Evolutionary conservation across 306 rosid species (phyloP).

Genomic region (Glycine latifolia): DNA sequence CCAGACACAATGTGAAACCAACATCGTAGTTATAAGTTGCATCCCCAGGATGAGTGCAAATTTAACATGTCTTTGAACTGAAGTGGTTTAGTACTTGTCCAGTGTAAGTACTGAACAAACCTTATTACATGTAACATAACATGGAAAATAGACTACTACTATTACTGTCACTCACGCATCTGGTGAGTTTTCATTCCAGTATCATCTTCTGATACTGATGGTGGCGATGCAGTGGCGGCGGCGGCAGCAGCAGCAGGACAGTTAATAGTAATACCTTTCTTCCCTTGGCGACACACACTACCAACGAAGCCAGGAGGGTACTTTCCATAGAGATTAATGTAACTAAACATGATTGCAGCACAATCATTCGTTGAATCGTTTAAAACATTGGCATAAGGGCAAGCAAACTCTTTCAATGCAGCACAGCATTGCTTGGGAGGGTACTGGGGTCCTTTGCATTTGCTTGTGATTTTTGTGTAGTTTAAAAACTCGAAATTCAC

Average conservation of each 20-base stretch:
- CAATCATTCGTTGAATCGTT: slow-evolving; percentile 83
- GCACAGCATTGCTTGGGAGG: slow-evolving; percentile 63
- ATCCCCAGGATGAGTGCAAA: too few species aligned
- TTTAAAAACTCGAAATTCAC: slow-evolving; percentile 88
- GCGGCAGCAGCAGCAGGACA: slow-evolving; percentile 63
- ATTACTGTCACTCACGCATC: too few species aligned
- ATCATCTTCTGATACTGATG: slow-evolving; percentile 52
- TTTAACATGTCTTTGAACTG: too few species aligned
- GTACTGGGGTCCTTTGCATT: slow-evolving; percentile 90
- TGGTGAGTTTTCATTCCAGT: slow-evolving; percentile 1
- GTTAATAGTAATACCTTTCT: not conserved
- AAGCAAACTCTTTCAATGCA: slow-evolving; percentile 78
- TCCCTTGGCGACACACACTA: slow-evolving; percentile 73
- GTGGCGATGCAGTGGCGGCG: slow-evolving; percentile 50
- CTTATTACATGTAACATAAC: too few species aligned
- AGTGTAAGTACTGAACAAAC: too few species aligned
- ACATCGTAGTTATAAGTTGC: too few species aligned
- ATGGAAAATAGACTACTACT: too few species aligned
- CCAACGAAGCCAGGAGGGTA: slow-evolving; percentile 96
- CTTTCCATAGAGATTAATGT: slow-evolving; percentile 84
- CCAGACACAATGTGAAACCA: too few species aligned
- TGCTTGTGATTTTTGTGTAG: slow-evolving; percentile 85
- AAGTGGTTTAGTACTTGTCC: too few species aligned
- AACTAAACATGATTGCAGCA: slow-evolving; percentile 94
- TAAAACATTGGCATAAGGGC: slow-evolving; percentile 71